Evolutionary conservation across 169 alveolate genomes (phyloP).

Genomic region (Plasmodium inui): DNA sequence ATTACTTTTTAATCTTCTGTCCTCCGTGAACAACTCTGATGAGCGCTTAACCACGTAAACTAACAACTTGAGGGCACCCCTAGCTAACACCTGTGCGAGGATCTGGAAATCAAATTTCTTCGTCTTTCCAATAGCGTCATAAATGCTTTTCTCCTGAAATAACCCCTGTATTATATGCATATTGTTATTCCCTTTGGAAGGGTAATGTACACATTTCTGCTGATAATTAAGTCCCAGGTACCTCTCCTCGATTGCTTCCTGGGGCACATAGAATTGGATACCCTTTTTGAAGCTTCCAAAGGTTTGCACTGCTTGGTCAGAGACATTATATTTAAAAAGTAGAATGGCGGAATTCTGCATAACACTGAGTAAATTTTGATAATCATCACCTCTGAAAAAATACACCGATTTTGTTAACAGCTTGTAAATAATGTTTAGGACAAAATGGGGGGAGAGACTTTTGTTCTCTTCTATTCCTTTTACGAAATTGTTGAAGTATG

Average conservation of each 20-base stretch:
- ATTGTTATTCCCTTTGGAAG: slow-evolving; percentile 36
- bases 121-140: slow-evolving; percentile 17
- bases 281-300: slow-evolving; percentile 31
- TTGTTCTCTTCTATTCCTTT: slow-evolving; percentile 67
- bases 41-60: slow-evolving; percentile 15
- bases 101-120: slow-evolving; percentile 71
- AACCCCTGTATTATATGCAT: slow-evolving; percentile 53
- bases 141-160: slow-evolving; percentile 65
- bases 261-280: slow-evolving; percentile 33
- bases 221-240: slow-evolving; percentile 69
- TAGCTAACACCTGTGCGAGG: slow-evolving; percentile 60
- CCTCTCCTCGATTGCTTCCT: not conserved
- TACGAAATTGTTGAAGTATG: slow-evolving; percentile 50
- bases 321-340: slow-evolving; percentile 19
- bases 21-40: not conserved
- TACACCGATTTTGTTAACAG: slow-evolving; percentile 54
- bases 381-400: slow-evolving; percentile 70
- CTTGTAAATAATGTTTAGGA: slow-evolving; percentile 61
- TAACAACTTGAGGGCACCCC: slow-evolving; percentile 33
- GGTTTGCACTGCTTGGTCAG: slow-evolving; percentile 9
- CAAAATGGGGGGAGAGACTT: slow-evolving; percentile 23
- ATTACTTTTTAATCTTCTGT: not conserved
- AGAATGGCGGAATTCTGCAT: slow-evolving; percentile 26
- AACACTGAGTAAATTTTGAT: slow-evolving; percentile 62
- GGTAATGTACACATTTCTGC: slow-evolving; percentile 10